Evolutionary conservation across 345 rosid species (phyloP).

Genomic region (Salix koriyanagi): DNA sequence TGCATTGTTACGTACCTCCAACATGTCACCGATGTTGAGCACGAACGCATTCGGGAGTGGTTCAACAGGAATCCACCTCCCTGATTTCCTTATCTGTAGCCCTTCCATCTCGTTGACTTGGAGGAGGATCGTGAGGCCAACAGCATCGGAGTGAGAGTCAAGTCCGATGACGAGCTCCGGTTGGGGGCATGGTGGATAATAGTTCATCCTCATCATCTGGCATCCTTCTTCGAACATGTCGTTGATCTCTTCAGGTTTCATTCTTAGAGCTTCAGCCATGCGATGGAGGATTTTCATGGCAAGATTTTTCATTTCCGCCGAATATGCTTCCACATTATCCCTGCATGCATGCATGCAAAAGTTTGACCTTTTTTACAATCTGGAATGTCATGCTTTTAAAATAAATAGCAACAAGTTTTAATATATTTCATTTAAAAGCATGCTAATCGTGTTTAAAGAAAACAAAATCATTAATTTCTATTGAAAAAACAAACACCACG

Average conservation of each 20-base stretch:
- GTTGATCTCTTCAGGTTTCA: constrained; percentile 8
- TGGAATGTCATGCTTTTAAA: too few relatives aligned
- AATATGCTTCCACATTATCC: constrained; percentile 12
- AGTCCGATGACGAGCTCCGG: constrained; percentile 22
- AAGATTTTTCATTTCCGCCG: constrained; percentile 11
- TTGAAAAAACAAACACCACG: too few relatives aligned
- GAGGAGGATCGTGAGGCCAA: constrained; percentile 20
- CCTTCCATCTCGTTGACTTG: constrained; percentile 4
- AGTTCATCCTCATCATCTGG: constrained; percentile 22
- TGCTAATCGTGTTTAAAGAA: too few relatives aligned
- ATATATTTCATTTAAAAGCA: too few relatives aligned
- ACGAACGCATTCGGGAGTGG: constrained; percentile 22
- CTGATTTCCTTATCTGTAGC: constrained; percentile 8
- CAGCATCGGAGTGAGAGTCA: constrained; percentile 11
- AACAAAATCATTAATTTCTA: too few relatives aligned
- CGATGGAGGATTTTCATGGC: constrained; percentile 10
- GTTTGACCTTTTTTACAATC: too few relatives aligned
- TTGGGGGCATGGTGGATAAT: constrained; percentile 23
- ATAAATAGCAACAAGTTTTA: too few relatives aligned
- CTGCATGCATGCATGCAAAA: neutral
- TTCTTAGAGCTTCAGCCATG: constrained; percentile 10
- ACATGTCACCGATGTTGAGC: constrained; percentile 15
- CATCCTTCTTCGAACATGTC: constrained; percentile 13
- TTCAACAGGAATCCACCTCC: constrained; percentile 7
- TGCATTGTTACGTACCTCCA: neutral